These are phyloP conservation scores for Lotus japonicus DNA, from an alignment of 306 rosid genomes.

Conservation along the genomic window DNA sequence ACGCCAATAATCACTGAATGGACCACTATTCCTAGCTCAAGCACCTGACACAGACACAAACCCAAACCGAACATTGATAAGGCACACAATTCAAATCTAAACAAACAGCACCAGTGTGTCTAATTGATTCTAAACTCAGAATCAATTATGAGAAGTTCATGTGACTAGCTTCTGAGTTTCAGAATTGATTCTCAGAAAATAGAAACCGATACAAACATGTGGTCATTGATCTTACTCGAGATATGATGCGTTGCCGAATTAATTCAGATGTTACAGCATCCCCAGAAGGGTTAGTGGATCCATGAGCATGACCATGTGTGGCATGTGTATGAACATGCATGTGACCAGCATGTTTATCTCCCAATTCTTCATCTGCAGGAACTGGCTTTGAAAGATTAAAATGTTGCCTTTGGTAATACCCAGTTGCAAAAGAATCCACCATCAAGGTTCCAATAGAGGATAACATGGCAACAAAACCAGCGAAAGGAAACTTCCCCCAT, in stretches of 20 bases:
- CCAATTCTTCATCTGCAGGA: conserved; percentile 38
- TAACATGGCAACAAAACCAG: conserved; percentile 62
- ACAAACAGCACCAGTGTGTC: no score
- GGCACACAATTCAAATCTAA: not conserved
- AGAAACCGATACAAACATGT: no score
- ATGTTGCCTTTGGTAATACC: conserved; percentile 50
- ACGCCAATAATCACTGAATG: conserved; percentile 82
- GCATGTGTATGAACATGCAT: conserved; percentile 92
- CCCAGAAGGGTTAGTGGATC: conserved; percentile 36
- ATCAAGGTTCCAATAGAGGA: conserved; percentile 58
- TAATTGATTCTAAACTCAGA: no score
- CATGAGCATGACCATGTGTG: conserved; percentile 93
- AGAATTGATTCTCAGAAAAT: no score
- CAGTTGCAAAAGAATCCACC: conserved; percentile 58
- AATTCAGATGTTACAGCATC: conserved; percentile 25
- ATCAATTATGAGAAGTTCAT: no score
- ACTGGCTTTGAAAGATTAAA: conserved; percentile 38
- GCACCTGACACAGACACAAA: conserved; percentile 32
- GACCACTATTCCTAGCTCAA: conserved; percentile 80
- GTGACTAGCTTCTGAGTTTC: no score
- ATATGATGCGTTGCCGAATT: conserved; percentile 61
- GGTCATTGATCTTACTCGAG: conserved; percentile 48
- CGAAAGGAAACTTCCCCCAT: conserved; percentile 53
- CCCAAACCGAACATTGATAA: not conserved
- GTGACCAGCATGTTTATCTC: conserved; percentile 55